Base-by-base conservation (phyloP, 805 yeast species). In the Tanozyma kutaoensis region DNA sequence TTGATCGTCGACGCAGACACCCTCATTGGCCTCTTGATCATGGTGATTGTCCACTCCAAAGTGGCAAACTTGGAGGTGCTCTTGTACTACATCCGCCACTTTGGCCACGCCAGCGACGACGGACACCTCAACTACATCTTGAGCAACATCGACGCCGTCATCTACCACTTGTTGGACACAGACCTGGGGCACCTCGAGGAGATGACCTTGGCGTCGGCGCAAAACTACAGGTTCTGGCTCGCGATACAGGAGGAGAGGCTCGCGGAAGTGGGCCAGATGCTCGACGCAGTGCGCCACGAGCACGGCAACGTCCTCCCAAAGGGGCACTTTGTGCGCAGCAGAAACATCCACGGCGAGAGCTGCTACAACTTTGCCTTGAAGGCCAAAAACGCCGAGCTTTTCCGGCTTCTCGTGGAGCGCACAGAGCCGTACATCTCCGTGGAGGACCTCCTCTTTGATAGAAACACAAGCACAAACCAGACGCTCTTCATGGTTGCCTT, bases 101-200 rank as follows among this genome's bases (percentile, higher is more conserved):
- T 77, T 41, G 63, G 76, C 14, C 54, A 53, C 3, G 36, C 42
- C 0, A 17, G 18, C 20, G 48, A 48, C 22, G 60, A 59, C 22
- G 95, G 95, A 0, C 57, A 69, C 14, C 47, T 68, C 17, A 93
- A 81, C 8, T 88, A 88, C 45, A 75, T 85, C 1, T 37, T 84
- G 10, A 76, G 94, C 24, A 82, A 94, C 5, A 57, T 85, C 24
- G 94, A 85, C 39, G 94, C 85, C 0, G 93, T 81, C 0, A 42
- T 82, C 7, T 69, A 55, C 30, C 88, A 77, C 41, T 55, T 84
- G 12, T n/a, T n/a, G n/a, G n/a, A n/a, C n/a, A n/a, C n/a, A n/a
- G n/a, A n/a, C n/a, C 43, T 48, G 12, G 32, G 32, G 2, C 46
- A 44, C 8, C 64, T 62, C 25, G 24, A 52, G 7, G 50, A 50